Evolutionary conservation across 768 basidiomycete species (phyloP), one percentile per base, ranked within the genome.

Genomic region (Rhodotorula graminis): DNA sequence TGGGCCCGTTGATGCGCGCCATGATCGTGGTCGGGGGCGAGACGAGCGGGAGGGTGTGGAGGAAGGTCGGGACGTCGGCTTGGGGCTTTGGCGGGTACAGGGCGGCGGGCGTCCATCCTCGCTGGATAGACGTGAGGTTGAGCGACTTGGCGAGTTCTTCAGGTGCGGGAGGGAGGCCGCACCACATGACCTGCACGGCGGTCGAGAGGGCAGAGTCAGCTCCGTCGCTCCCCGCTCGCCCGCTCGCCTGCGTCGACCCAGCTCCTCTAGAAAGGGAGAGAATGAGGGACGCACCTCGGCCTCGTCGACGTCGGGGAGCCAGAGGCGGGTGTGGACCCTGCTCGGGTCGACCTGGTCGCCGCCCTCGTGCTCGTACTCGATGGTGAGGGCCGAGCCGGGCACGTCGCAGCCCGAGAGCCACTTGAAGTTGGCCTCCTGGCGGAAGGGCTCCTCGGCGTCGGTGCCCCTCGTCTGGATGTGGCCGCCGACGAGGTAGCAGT

Each of bases 341-440:
- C 21, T 62, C 37, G 47, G 53, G 40, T 68, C 64, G 58, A 72
- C 29, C 52, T 80, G 18, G 83, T 84, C 14, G 31, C 84, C 84
- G 29, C 69, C 72, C 21, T 59, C 60, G 55, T 84, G 82, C 70
- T 87, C 83, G 79, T 84, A 88, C 3, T 84, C 81, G 16, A 90
- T 81, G 29, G 93, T 81, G 21, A 93, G 80, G 73, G 86, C 87
- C 2, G 90, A 88, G 0, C 85, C 84, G 0, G 92, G 90, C 9
- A 92, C 84, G 60, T 84, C 83, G 81, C 90, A 92, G 64, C 91
- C 93, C 0, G 90, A 86, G 25, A 95, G 84, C 80, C 92, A 95
- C 82, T 86, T 88, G 80, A 95, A 95, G 81, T 95, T 95, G 77
- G 61, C 29, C 46, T 77, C 72, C 59, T 77, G 77, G 15, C 67